Conservation (phyloP, 441 rosid species). For the Gossypium schwendimanii region DNA sequence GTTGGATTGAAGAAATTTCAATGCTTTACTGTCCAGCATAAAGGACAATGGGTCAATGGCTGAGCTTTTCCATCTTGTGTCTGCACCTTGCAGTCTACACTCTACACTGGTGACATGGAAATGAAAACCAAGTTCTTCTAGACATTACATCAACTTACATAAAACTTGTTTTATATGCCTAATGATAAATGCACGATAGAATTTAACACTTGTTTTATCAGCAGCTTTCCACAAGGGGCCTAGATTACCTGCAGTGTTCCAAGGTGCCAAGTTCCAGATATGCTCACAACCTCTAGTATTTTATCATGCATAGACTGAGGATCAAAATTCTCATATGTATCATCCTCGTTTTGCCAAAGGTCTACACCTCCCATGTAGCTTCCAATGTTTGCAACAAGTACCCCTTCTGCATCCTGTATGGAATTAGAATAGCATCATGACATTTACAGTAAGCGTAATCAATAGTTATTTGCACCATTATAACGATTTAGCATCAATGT, state of each 20-base stretch:
- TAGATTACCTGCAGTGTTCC: constrained; percentile 85
- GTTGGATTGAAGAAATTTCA: neutral
- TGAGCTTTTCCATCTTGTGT: neutral
- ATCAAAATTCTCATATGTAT: constrained; percentile 74
- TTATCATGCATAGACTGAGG: constrained; percentile 98
- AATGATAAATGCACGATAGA: neutral
- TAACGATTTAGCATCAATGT: neutral
- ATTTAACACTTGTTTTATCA: neutral
- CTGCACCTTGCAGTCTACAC: neutral
- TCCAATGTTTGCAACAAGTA: constrained; percentile 93
- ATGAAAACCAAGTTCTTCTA: neutral
- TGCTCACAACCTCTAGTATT: constrained; percentile 87
- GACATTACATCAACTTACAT: neutral
- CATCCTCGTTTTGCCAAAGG: constrained; percentile 95
- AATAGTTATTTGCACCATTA: neutral
- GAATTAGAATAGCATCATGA: constrained; percentile 13
- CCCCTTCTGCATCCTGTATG: constrained; percentile 89
- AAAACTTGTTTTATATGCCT: neutral
- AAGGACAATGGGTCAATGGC: neutral
- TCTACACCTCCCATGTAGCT: constrained; percentile 99
- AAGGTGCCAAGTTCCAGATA: constrained; percentile 97
- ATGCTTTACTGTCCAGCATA: neutral
- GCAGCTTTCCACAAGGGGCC: neutral
- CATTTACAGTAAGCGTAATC: neutral
- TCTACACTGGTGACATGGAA: neutral